These are phyloP conservation scores for Saturnispora halmiae DNA, from an alignment of 805 yeast genomes.

Conservation along the genomic window DNA sequence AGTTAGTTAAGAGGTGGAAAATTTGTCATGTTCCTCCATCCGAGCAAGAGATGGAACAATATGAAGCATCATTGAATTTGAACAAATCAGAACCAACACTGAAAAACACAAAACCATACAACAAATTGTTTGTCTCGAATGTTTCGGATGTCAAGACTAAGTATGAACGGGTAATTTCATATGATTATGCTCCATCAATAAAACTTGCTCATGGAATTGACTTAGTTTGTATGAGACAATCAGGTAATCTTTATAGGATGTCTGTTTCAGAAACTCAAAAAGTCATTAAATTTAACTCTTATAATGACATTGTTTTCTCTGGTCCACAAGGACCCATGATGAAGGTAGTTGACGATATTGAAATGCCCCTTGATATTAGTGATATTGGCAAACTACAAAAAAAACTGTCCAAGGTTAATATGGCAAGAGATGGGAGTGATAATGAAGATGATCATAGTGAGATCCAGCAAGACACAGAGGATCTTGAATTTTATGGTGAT, in stretches of 20 bases:
- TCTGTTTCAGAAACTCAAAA: constrained; percentile 59
- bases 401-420: constrained; percentile 5
- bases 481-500: constrained; percentile 21
- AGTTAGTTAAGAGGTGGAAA: constrained; percentile 71
- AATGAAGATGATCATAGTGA: constrained; percentile 2
- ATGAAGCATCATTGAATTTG: constrained; percentile 16
- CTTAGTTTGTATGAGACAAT: constrained; percentile 80
- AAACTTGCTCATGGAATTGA: constrained; percentile 45
- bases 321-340: constrained; percentile 50
- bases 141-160: constrained; percentile 70
- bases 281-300: constrained; percentile 55
- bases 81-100: constrained; percentile 18
- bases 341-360: constrained; percentile 30
- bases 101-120: constrained; percentile 27
- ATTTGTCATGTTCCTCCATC: constrained; percentile 47
- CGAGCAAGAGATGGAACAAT: constrained; percentile 19
- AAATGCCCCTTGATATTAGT: constrained; percentile 1
- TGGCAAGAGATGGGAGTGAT: not conserved
- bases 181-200: constrained; percentile 64
- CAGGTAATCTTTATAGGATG: constrained; percentile 81
- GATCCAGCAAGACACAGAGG: constrained; percentile 6
- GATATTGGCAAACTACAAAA: constrained; percentile 1
- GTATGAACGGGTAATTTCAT: constrained; percentile 73
- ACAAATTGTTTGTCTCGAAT: constrained; percentile 61
- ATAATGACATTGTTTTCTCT: constrained; percentile 52